Percentiles rank a stretch among this genome's conserved stretches.
phyloP scores from a whole-genome alignment of 2,329 filamentous ascomycete species.

The Tolypocladium cylindrosporum region DNA sequence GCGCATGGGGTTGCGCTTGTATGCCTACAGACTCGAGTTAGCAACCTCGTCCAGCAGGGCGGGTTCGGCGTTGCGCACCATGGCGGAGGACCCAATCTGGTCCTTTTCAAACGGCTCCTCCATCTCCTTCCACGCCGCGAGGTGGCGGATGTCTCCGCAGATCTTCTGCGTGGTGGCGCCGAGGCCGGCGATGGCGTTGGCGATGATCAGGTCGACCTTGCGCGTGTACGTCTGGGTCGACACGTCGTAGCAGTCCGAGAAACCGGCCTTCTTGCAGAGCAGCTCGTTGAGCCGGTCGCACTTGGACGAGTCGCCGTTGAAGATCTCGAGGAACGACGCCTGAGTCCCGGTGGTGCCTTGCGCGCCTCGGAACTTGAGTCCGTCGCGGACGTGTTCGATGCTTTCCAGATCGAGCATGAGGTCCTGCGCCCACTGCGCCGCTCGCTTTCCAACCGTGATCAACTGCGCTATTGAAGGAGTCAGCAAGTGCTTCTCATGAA shows the following conservation, averaged over 20 bases:
- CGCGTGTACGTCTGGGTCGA: conserved; percentile 63
- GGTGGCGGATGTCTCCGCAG: conserved; percentile 61
- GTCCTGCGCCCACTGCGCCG: conserved; percentile 60
- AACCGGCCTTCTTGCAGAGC: conserved; percentile 45
- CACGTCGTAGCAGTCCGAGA: conserved; percentile 37
- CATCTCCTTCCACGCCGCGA: conserved; percentile 70
- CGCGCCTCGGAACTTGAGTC: conserved; percentile 65
- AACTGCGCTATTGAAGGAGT: neutral
- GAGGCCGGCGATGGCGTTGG: conserved; percentile 70
- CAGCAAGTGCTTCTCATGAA: no score
- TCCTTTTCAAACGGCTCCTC: conserved; percentile 76
- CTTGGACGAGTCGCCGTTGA: conserved; percentile 37
- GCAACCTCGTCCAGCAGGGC: no score
- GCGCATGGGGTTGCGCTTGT: conserved; percentile 10
- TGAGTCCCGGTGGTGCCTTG: conserved; percentile 58
- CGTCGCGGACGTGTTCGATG: conserved; percentile 57
- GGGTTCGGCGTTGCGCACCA: conserved; percentile 9
- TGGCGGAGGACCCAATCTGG: conserved; percentile 55
- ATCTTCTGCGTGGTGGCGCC: conserved; percentile 68
- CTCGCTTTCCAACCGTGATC: conserved; percentile 10
- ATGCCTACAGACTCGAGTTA: conserved; percentile 9
- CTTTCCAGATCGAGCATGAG: conserved; percentile 58
- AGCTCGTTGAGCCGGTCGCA: conserved; percentile 44
- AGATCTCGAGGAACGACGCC: conserved; percentile 51
- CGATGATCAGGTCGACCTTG: conserved; percentile 73